Base-by-base conservation (phyloP, 2,329 filamentous ascomycete species). In the Alternaria novae-zelandiae region DNA sequence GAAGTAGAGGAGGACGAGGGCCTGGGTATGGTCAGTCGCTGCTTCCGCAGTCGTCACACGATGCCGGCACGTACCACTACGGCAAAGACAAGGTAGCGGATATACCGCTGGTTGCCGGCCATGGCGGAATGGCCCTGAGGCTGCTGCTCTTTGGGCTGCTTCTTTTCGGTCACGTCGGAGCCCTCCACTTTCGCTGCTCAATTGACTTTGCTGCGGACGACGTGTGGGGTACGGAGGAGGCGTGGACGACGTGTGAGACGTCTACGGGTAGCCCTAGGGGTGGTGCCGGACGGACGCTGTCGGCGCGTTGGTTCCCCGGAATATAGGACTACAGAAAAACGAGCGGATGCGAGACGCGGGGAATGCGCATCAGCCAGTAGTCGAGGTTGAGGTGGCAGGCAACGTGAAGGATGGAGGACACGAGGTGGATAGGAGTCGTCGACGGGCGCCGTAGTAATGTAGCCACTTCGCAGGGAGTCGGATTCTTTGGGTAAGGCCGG, bases 1-100 rank as follows among this genome's bases (percentile, higher is more conserved):
- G 82, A 95, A 93, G 83, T 95, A 96, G 79, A 97, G 87, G 66
- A 96, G 84, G 67, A 89, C 85, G 67, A 96, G 81, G 61, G 88
- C 83, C 86, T 88, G 70, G 9, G 32, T 20, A 44, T 20, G 43
- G 65, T 74, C 55, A 73, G 51, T 64, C 54, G 28, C 46, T 51
- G 57, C 43, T 47, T 46, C 12, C 6, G 32, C 20, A 30, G 9
- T 10, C 44, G 20, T 36, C 28, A 36, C 63, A 41, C 3, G n/a
- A 12, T 9, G 55, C 23, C 47, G 36, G 36, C 17, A 47, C 67
- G 78, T 87, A 97, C 94, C 77, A 97, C 90, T 77, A 94, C 87
- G 63, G 93, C 92, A 76, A 97, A 89, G 78, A 96, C 86, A 79
- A 97, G 83, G 78, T 89, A 90, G 72, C 88, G 86, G 70, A 88